A percentile compares a stretch with the other conserved stretches of the same genome.
phyloP scores from a whole-genome alignment of 2,329 filamentous ascomycete genomes.

The Diaporthe amygdali region DNA sequence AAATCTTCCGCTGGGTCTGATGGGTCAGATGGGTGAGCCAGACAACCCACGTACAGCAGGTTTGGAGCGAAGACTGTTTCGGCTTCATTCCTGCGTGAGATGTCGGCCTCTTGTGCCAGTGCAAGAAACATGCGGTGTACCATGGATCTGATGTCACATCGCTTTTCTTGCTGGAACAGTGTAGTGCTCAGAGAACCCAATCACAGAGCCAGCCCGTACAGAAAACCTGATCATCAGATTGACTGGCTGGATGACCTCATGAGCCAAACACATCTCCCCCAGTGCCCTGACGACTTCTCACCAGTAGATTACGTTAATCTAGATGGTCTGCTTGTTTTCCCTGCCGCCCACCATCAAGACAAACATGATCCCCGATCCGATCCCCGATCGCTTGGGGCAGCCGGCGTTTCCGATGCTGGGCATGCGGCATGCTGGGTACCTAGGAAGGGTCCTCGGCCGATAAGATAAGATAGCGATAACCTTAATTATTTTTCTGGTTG shows the following conservation, averaged over 20 bases:
- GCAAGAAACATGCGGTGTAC: too few species aligned
- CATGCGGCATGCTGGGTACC: not conserved
- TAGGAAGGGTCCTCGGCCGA: not conserved
- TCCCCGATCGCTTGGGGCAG: too few species aligned
- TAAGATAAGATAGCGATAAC: constrained; percentile 24
- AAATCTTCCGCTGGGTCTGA: not conserved
- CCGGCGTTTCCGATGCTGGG: not conserved
- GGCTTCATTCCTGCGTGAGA: not conserved
- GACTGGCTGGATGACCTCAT: too few species aligned
- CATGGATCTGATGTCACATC: too few species aligned
- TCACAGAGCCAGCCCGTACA: not conserved
- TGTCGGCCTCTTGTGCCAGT: not conserved
- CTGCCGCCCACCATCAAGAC: too few species aligned
- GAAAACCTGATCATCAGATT: too few species aligned
- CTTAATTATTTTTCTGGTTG: constrained; percentile 17
- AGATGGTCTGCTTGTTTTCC: not conserved
- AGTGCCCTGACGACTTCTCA: too few species aligned
- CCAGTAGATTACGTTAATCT: too few species aligned
- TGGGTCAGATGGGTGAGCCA: too few species aligned
- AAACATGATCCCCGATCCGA: not conserved
- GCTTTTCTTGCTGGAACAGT: not conserved
- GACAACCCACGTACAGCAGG: not conserved
- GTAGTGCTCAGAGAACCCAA: not conserved
- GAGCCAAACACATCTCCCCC: too few species aligned
- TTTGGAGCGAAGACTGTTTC: not conserved